phyloP scores from a whole-genome alignment of 306 rosid species.

The Heteromeles arbutifolia region DNA sequence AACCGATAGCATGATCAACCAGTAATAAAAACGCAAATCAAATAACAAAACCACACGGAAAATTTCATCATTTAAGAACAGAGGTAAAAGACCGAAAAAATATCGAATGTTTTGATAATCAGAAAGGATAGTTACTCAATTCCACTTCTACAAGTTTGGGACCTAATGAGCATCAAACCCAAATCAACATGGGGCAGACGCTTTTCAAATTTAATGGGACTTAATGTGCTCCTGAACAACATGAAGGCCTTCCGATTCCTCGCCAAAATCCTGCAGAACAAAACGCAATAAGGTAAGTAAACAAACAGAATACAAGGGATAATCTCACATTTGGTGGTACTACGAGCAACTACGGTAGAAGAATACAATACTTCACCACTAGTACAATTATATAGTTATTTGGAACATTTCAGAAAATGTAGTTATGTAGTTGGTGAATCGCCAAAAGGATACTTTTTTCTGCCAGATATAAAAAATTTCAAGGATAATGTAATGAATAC shows the following conservation, averaged over 20 bases:
- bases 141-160: not conserved
- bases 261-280: slow-evolving; percentile 33
- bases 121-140: not conserved
- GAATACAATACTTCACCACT: too few species aligned
- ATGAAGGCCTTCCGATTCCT: slow-evolving; percentile 35
- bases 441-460: too few species aligned
- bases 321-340: not conserved
- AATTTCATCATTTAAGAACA: not conserved
- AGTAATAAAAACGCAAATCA: not conserved
- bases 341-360: not conserved
- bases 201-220: slow-evolving; percentile 19
- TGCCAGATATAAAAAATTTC: too few species aligned
- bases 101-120: not conserved
- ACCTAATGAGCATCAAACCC: not conserved
- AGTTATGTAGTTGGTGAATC: too few species aligned
- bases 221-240: slow-evolving; percentile 41
- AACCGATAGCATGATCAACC: too few species aligned
- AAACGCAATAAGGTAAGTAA: not conserved
- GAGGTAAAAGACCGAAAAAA: not conserved
- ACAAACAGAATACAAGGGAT: not conserved
- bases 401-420: too few species aligned
- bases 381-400: too few species aligned
- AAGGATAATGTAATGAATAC: slow-evolving; percentile 17
- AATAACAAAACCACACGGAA: not conserved
- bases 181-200: not conserved